Conservation (phyloP, 2,329 filamentous ascomycete species). For the Metarhizium robertsii region DNA sequence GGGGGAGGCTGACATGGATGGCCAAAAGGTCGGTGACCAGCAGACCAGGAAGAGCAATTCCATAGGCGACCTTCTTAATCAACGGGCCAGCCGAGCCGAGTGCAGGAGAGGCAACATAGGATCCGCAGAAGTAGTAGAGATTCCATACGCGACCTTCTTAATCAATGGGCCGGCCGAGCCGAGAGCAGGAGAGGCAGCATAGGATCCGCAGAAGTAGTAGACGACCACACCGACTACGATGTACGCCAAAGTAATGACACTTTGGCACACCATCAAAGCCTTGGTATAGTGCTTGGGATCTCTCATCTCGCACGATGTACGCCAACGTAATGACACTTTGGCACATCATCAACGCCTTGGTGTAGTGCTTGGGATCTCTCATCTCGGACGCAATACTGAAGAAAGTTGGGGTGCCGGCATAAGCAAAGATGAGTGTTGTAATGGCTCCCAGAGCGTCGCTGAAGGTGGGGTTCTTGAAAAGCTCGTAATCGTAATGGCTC, state of each 20-base stretch:
- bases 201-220: constrained; percentile 36
- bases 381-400: constrained; percentile 24
- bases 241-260: constrained; percentile 21
- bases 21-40: constrained; percentile 17
- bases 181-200: constrained; percentile 35
- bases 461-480: constrained; percentile 20
- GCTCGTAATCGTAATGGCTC: constrained; percentile 20
- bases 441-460: constrained; percentile 19
- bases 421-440: constrained; percentile 26
- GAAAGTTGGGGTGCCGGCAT: constrained; percentile 26
- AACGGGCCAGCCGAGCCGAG: constrained; percentile 32
- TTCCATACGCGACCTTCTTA: constrained; percentile 35
- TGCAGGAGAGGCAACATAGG: constrained; percentile 34
- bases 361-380: constrained; percentile 20
- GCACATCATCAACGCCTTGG: constrained; percentile 16
- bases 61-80: constrained; percentile 36
- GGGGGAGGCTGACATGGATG: constrained; percentile 15
- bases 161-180: constrained; percentile 31
- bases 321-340: constrained; percentile 19
- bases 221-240: constrained; percentile 27
- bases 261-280: constrained; percentile 16
- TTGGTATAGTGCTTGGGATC: constrained; percentile 19
- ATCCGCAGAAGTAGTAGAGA: too few relatives aligned
- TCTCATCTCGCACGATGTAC: constrained; percentile 25
- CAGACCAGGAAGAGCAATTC: constrained; percentile 23